Base-by-base conservation (phyloP, 129 eudicot genomes). In the Lactuca saligna region DNA sequence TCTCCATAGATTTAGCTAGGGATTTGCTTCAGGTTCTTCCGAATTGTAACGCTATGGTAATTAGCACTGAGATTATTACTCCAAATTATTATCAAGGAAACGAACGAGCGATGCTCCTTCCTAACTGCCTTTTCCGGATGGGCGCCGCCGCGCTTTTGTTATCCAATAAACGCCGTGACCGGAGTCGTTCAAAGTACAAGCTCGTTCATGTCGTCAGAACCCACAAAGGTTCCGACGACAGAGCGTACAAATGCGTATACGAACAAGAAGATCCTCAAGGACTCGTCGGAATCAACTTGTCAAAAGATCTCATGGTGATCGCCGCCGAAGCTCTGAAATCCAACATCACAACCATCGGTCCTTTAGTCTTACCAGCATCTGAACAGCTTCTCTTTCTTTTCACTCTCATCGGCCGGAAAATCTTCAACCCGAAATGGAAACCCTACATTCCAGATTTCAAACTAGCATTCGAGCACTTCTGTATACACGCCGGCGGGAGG, bases 401-500 rank as follows among this genome's bases (percentile, higher is more conserved):
- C 62, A 81, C 95, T 0, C 84, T 84, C 6, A 87, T 87, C 38
- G 86, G 90, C 32, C 80, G 90, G 58, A 87, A 87, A 16, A 77
- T 84, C 15, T 79, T 79, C 65, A 84, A 82, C 13, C 86, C 85
- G 0, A 88, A 83, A 63, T 85, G 92, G 92, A 88, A 86, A 34
- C 87, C 92, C 0, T 88, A 83, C 65, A 83, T 88, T 8, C 96
- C 96, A 0, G 96, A 88, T 13, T 88, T 88, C 78, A 85, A 86
- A 16, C 79, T 49, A 17, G 96, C 96, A 1, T 85, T 88, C 25
- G 92, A 88, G 57, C 96, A 88, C 57, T 88, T 88, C 50, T 88
- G 96, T 54, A 88, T 88, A 35, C 96, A 88, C 64, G 96, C 96
- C 0, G 96, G 96, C 0, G 96, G 96, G 2, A 9, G 96, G 16